Base-by-base conservation (phyloP, 2,329 filamentous ascomycete species). In the Diaporthe vexans region DNA sequence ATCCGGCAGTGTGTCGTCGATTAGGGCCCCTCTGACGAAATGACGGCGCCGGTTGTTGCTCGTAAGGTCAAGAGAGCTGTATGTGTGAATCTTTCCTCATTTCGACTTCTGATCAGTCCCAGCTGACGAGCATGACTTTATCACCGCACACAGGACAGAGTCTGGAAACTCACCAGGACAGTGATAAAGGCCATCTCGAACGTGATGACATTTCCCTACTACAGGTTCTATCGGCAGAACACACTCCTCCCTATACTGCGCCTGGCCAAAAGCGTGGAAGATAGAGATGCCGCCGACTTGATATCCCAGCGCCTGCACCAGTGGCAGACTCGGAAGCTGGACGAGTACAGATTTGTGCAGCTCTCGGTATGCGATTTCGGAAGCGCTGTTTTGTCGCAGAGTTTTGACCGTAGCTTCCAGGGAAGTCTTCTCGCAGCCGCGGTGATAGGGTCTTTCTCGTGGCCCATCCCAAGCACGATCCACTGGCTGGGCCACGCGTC, bases 381-480 rank as follows among this genome's bases (percentile, higher is more conserved):
- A 21, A 29, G 4, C n/a, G 2, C 26, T 29, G 6, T 33, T 48
- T 9, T 21, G 43, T n/a, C n/a, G 11, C 8, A 8, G 6, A 9
- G 37, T 46, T 46, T 24, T 63, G 5, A 65, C 17, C 8, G 21
- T 33, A 7, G 29, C 10, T 7, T 29, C 26, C 26, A 80, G 78
- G 75, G 75, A 11, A 79, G 79, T 7, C 75, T 81, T 4, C 74
- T 80, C 4, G 77, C 79, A 0, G 78, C 78, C 5, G 78, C 79
- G 9, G 79, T 80, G 19, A 81, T 80, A 51, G 79, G 78, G 17
- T 79, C 76, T 57, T 80, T 80, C 73, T 81, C 79, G 4, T 81
- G 79, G 79, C 71, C 71, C 19, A 26, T 74, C 1, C 75, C 74
- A 7, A 77, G 78, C 8, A 48, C 73, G 1, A 68, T 78, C 69